Percentiles rank a stretch among this genome's conserved stretches.
phyloP scores from a whole-genome alignment of 2,329 filamentous ascomycete genomes.

The Aspergillus glaucus region DNA sequence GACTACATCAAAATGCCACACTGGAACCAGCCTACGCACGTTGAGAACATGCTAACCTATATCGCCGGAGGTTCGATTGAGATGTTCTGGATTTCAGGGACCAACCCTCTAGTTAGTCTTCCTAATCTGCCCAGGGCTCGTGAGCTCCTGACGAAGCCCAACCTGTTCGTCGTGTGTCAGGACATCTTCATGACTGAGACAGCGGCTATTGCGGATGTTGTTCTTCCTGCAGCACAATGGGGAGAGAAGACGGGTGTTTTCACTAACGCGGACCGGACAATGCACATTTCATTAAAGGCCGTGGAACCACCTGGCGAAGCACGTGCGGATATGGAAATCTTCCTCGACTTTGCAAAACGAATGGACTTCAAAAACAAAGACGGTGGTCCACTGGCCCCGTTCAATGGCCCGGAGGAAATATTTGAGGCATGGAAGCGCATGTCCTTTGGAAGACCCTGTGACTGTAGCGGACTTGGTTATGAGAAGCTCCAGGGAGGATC shows the following conservation, averaged over 20 bases:
- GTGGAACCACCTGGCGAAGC: constrained; percentile 34
- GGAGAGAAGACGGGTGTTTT: constrained; percentile 36
- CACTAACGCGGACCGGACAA: constrained; percentile 35
- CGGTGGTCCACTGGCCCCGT: constrained; percentile 25
- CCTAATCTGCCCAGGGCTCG: constrained; percentile 27
- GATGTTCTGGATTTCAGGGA: constrained; percentile 36
- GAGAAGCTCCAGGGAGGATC: constrained; percentile 30
- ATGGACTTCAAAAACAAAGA: constrained; percentile 34
- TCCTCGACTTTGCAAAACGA: constrained; percentile 26
- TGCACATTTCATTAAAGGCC: constrained; percentile 33
- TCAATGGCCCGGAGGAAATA: constrained; percentile 23
- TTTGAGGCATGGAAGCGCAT: constrained; percentile 33
- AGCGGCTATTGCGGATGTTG: constrained; percentile 31
- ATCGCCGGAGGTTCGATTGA: constrained; percentile 28
- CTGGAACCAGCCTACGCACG: constrained; percentile 34
- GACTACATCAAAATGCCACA: constrained; percentile 28
- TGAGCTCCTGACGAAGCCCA: constrained; percentile 24
- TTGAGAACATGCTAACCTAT: constrained; percentile 32
- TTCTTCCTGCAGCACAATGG: constrained; percentile 33
- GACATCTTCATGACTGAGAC: constrained; percentile 36
- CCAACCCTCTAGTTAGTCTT: constrained; percentile 35
- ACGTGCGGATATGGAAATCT: constrained; percentile 31
- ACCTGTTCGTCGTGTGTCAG: constrained; percentile 30
- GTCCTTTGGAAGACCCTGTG: constrained; percentile 29
- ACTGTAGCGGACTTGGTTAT: constrained; percentile 30